Base-by-base conservation (phyloP, 495 filamentous ascomycete genomes). In the Trichocladium uniseriatum region DNA sequence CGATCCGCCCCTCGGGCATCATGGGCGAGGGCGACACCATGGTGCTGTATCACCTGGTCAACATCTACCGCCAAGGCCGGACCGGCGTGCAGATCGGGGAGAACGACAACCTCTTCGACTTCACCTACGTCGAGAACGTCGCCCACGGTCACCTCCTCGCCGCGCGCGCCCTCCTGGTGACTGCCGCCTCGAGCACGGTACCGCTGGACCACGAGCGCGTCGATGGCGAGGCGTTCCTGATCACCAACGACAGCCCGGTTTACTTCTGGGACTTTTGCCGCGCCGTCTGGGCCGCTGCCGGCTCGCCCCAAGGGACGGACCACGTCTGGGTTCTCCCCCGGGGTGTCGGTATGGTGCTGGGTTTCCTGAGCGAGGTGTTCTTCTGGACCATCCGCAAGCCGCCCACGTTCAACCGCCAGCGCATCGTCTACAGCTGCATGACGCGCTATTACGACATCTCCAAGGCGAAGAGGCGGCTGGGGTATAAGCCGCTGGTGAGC, bases 211-310 rank as follows among this genome's bases (percentile, higher is more conserved):
- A 82, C 60, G 87, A 94, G 67, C 75, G 74, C 22, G 87, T 95
- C 11, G 92, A 96, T 61, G 92, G 92, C 34, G 89, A 97, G 65
- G 84, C 85, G 19, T 98, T 97, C 78, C 79, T 95, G 64, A 83
- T 98, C 66, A 97, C 92, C 51, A 97, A 98, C 65, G 90, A 86
- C 60, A 73, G 76, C 45, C 92, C 92, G 0, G 73, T 94, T 19
- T 95, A 94, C 62, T 98, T 98, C 75, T 98, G 91, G 91, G 94
- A 98, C 62, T 84, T 91, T 58, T 77, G 81, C 31, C 82, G 87
- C 34, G 75, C 79, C 34, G 76, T 91, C 27, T 97, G 89, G 89
- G 76, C 73, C 6, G 71, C 80, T n/a, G 80, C 79, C 11, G 81
- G 81, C 32, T 77, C 76, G n/a, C 65, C 73, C 29, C 70, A 78